phyloP scores from a whole-genome alignment of 1,284 basidiomycete species.

The Wolfiporia cocos region DNA sequence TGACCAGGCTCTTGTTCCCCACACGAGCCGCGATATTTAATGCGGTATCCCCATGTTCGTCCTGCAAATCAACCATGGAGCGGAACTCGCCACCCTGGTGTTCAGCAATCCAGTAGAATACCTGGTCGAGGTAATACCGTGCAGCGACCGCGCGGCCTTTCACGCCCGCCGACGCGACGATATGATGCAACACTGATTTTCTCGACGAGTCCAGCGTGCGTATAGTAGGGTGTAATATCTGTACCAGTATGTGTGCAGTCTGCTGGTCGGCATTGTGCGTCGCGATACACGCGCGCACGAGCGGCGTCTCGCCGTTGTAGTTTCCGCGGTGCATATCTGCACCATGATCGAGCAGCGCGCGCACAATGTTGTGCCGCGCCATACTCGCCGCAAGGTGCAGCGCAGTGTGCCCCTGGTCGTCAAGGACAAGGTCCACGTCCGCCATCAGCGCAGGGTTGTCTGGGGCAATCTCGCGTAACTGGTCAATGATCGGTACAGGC shows the following conservation, averaged over 20 bases:
- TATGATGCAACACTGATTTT: slow-evolving; percentile 92
- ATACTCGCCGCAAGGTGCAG: slow-evolving; percentile 92
- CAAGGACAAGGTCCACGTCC: slow-evolving; percentile 80
- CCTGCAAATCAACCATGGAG: slow-evolving; percentile 86
- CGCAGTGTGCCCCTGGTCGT: slow-evolving; percentile 93
- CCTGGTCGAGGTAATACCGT: slow-evolving; percentile 88
- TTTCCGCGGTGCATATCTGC: slow-evolving; percentile 90
- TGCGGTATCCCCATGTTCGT: slow-evolving; percentile 95
- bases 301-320: slow-evolving; percentile 89
- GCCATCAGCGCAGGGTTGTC: slow-evolving; percentile 32
- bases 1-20: slow-evolving; percentile 85
- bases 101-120: slow-evolving; percentile 80
- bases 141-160: slow-evolving; percentile 83
- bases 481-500: slow-evolving; percentile 51
- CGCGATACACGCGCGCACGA: slow-evolving; percentile 89
- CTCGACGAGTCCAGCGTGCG: slow-evolving; percentile 89
- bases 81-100: slow-evolving; percentile 69
- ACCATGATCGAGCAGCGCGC: slow-evolving; percentile 64
- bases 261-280: slow-evolving; percentile 84
- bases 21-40: slow-evolving; percentile 93
- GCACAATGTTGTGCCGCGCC: slow-evolving; percentile 62
- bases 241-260: slow-evolving; percentile 67
- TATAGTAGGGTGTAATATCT: slow-evolving; percentile 64
- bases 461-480: slow-evolving; percentile 55
- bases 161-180: slow-evolving; percentile 86